Evolutionary conservation across 352 stramenopile species (phyloP).

Genomic region (Saprolegnia parasitica): DNA sequence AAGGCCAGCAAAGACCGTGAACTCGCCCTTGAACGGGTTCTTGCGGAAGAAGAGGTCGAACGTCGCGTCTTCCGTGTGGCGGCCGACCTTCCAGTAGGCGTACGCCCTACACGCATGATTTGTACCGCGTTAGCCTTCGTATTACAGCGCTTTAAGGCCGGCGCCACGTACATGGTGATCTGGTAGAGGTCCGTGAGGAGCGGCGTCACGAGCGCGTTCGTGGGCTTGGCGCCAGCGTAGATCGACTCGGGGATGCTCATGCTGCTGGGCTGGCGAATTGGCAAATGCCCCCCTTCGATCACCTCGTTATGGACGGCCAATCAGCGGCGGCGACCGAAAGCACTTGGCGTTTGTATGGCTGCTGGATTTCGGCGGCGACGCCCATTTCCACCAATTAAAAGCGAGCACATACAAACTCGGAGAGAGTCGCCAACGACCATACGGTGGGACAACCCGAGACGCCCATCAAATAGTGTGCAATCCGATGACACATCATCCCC

Average conservation of each 20-base stretch:
- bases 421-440: background rate
- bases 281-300: conserved; percentile 8
- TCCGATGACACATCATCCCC: background rate
- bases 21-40: conserved; percentile 98
- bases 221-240: conserved; percentile 40
- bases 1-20: conserved; percentile 92
- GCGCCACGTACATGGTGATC: conserved; percentile 72
- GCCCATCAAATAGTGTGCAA: background rate
- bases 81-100: conserved; percentile 96
- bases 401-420: background rate
- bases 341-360: conserved; percentile 2
- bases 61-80: conserved; percentile 89
- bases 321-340: background rate
- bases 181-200: conserved; percentile 99
- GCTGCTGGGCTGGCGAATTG: background rate
- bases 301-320: conserved; percentile 8
- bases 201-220: conserved; percentile 93
- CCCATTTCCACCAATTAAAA: background rate
- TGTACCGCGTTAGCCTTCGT: too few relatives aligned
- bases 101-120: conserved; percentile 94
- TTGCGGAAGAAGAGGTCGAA: conserved; percentile 99
- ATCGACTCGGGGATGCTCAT: conserved; percentile 4
- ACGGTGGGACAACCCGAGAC: too few relatives aligned
- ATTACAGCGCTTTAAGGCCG: background rate
- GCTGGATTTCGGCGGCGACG: conserved; percentile 4